Conservation (phyloP, 371 early-diverging fungal species). For the Mucor ambiguus region DNA sequence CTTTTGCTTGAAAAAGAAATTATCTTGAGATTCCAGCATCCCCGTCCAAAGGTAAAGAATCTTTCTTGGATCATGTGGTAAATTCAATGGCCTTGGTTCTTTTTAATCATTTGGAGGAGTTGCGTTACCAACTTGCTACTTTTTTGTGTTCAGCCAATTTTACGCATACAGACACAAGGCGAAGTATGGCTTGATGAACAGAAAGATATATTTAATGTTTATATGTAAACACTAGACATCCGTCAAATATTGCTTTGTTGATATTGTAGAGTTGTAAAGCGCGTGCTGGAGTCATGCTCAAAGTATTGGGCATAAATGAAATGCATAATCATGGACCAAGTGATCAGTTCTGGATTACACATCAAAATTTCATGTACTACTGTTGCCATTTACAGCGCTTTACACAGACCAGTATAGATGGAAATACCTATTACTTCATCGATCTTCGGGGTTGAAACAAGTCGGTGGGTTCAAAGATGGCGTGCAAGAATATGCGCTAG, state of each 20-base stretch:
- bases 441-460: background rate
- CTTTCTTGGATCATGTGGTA: background rate
- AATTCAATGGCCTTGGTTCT: background rate
- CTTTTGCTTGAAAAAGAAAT: background rate
- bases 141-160: background rate
- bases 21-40: background rate
- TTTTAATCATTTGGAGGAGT: background rate
- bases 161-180: background rate
- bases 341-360: constrained; percentile 5
- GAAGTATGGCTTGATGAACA: background rate
- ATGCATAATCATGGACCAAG: background rate
- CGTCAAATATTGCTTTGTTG: background rate
- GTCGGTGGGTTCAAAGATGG: background rate
- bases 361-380: constrained; percentile 1
- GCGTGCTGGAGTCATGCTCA: background rate
- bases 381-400: background rate
- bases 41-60: background rate
- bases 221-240: background rate
- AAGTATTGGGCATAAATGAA: background rate
- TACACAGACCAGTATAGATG: background rate
- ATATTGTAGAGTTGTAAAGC: background rate
- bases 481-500: background rate
- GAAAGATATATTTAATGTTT: background rate
- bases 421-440: background rate
- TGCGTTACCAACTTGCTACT: background rate